A percentile compares a stretch with the other conserved stretches of the same genome.
These are phyloP conservation scores for Chimonanthus praecox DNA, from an alignment of 164 flowering plant genomes.

Conservation along the genomic window DNA sequence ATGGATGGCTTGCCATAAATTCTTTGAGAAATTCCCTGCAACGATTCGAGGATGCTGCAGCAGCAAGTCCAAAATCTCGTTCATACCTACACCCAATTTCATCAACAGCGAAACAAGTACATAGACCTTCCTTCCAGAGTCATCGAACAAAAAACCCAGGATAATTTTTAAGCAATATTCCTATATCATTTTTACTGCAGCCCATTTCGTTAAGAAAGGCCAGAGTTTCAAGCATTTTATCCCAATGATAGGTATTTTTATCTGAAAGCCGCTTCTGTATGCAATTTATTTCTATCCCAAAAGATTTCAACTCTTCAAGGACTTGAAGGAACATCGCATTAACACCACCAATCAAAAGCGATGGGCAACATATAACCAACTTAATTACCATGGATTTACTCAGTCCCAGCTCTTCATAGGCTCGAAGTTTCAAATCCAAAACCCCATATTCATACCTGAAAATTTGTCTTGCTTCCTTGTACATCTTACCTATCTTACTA, in stretches of 20 bases:
- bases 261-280: constrained; percentile 32
- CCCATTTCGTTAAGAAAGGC: constrained; percentile 30
- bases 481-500: constrained; percentile 59
- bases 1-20: constrained; percentile 33
- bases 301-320: constrained; percentile 30
- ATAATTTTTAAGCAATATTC: constrained; percentile 26
- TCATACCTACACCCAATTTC: constrained; percentile 38
- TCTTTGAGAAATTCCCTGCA: constrained; percentile 32
- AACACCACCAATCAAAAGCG: constrained; percentile 42
- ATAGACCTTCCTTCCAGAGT: constrained; percentile 39
- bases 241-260: constrained; percentile 44
- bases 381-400: constrained; percentile 24
- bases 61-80: constrained; percentile 32
- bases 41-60: constrained; percentile 37
- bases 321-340: constrained; percentile 33
- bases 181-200: constrained; percentile 35
- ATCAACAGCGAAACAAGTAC: constrained; percentile 34
- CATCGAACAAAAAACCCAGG: constrained; percentile 46
- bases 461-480: constrained; percentile 43
- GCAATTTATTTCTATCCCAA: constrained; percentile 43
- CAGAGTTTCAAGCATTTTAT: constrained; percentile 31
- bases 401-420: constrained; percentile 36
- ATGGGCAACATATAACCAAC: constrained; percentile 40
- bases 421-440: constrained; percentile 18
- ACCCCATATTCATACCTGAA: constrained; percentile 46